Evolutionary conservation across 2,329 filamentous ascomycete genomes (phyloP).

Genomic region (Metarhizium robertsii): DNA sequence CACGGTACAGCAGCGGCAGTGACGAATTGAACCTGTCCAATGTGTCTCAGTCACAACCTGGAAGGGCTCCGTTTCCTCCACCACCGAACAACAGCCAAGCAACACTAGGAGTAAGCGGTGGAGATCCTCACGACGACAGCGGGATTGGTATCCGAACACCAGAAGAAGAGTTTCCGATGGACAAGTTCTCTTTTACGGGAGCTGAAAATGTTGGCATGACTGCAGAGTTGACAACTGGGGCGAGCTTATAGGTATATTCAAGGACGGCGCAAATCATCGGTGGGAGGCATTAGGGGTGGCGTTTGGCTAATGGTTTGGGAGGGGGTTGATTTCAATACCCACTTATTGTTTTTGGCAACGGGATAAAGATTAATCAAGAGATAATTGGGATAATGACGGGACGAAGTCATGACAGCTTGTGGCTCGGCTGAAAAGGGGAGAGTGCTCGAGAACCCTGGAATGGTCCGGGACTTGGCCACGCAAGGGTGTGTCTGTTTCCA

Average conservation of each 20-base stretch:
- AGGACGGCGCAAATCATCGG: not conserved
- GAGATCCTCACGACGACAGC: conserved; percentile 57
- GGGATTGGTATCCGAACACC: conserved; percentile 64
- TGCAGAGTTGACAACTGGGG: conserved; percentile 16
- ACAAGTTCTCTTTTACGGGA: conserved; percentile 44
- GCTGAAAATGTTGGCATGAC: conserved; percentile 26
- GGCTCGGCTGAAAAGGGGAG: not conserved
- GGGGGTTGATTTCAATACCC: conserved; percentile 7
- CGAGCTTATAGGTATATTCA: conserved; percentile 4
- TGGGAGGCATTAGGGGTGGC: conserved; percentile 5
- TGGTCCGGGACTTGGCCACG: not conserved
- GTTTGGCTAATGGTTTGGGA: conserved; percentile 8
- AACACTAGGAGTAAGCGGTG: conserved; percentile 23
- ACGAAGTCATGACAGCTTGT: conserved; percentile 21
- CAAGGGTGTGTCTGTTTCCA: not conserved
- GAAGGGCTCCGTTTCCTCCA: conserved; percentile 40
- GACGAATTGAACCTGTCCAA: conserved; percentile 36
- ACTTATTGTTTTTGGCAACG: conserved; percentile 1
- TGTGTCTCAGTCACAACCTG: conserved; percentile 37
- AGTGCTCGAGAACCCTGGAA: not conserved
- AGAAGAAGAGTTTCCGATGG: conserved; percentile 54
- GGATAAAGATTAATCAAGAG: conserved; percentile 12
- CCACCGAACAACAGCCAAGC: conserved; percentile 34
- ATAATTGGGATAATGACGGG: conserved; percentile 20
- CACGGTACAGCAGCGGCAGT: conserved; percentile 34